These are phyloP conservation scores for Hemileccinum rubropunctum DNA, from an alignment of 768 basidiomycete genomes.

Conservation along the genomic window DNA sequence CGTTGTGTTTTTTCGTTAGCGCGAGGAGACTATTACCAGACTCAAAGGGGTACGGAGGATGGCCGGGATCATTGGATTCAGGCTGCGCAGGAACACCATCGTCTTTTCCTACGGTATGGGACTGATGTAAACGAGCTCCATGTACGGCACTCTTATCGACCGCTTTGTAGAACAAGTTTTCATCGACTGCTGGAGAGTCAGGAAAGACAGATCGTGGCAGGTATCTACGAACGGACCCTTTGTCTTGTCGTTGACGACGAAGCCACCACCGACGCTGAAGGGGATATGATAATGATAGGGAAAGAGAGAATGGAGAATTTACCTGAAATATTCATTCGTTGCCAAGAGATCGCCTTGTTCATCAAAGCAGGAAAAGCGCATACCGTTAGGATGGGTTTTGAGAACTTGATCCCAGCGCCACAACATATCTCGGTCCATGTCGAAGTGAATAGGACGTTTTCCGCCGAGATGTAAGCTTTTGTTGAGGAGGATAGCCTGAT, in stretches of 20 bases:
- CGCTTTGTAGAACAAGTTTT: conserved; percentile 93
- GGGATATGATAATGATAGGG: neutral
- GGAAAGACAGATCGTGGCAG: neutral
- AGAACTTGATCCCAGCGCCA: conserved; percentile 91
- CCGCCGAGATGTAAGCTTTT: conserved; percentile 72
- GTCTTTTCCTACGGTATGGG: conserved; percentile 40
- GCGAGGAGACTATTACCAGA: conserved; percentile 74
- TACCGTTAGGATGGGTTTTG: conserved; percentile 88
- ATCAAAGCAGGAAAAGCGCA: conserved; percentile 86
- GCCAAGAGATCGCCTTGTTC: conserved; percentile 83
- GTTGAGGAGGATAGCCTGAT: conserved; percentile 61
- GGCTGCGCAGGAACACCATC: conserved; percentile 10
- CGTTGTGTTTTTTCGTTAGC: conserved; percentile 78
- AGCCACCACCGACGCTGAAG: conserved; percentile 82
- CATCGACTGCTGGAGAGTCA: conserved; percentile 56
- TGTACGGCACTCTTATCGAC: conserved; percentile 82
- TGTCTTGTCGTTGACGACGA: conserved; percentile 93
- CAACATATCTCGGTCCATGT: conserved; percentile 89
- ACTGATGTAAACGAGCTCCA: conserved; percentile 72
- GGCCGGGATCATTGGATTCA: conserved; percentile 34
- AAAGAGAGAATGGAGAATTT: neutral
- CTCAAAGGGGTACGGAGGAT: conserved; percentile 82
- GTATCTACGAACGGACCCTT: conserved; percentile 58
- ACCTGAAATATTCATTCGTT: conserved; percentile 92
- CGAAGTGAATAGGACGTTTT: conserved; percentile 72